phyloP scores from a whole-genome alignment of 2,329 filamentous ascomycete genomes.

The Monosporascus sp. region DNA sequence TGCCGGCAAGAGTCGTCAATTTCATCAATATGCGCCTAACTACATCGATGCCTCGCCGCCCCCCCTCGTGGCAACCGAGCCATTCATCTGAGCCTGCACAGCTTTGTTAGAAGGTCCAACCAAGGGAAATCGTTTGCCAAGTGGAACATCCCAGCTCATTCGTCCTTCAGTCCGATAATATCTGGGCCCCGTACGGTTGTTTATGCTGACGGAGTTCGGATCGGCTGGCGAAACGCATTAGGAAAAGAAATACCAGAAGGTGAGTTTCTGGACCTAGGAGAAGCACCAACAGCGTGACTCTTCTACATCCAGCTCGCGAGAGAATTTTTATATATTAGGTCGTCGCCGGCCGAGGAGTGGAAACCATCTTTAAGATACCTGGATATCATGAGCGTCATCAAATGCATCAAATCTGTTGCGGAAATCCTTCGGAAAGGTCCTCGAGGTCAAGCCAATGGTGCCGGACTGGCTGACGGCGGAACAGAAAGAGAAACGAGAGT shows the following conservation, averaged over 20 bases:
- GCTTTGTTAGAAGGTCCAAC: slow-evolving; percentile 11
- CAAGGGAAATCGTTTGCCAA: slow-evolving; percentile 14
- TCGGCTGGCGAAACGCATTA: slow-evolving; percentile 15
- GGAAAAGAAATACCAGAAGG: slow-evolving; percentile 15
- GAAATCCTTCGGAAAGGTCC: slow-evolving; percentile 8
- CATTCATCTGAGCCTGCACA: slow-evolving; percentile 12
- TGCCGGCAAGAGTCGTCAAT: slow-evolving; percentile 27
- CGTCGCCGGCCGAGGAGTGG: slow-evolving; percentile 23
- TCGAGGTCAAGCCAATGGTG: slow-evolving; percentile 4
- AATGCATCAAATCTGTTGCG: slow-evolving; percentile 21
- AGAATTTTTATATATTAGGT: slow-evolving; percentile 29
- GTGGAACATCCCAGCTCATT: slow-evolving; percentile 14
- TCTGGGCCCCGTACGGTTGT: slow-evolving; percentile 16
- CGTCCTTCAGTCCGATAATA: slow-evolving; percentile 14
- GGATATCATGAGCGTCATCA: slow-evolving; percentile 27
- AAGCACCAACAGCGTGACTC: slow-evolving; percentile 14
- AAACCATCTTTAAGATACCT: slow-evolving; percentile 22
- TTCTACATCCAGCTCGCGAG: slow-evolving; percentile 23
- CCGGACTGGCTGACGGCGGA: slow-evolving; percentile 4
- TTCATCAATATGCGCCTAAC: slow-evolving; percentile 27
- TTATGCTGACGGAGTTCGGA: slow-evolving; percentile 16
- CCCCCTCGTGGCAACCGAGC: slow-evolving; percentile 11
- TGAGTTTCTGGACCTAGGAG: slow-evolving; percentile 13
- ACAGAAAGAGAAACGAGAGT: slow-evolving; percentile 3
- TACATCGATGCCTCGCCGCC: slow-evolving; percentile 23